Base-by-base conservation (phyloP, 2,329 filamentous ascomycete genomes). In the Beauveria brongniartii region DNA sequence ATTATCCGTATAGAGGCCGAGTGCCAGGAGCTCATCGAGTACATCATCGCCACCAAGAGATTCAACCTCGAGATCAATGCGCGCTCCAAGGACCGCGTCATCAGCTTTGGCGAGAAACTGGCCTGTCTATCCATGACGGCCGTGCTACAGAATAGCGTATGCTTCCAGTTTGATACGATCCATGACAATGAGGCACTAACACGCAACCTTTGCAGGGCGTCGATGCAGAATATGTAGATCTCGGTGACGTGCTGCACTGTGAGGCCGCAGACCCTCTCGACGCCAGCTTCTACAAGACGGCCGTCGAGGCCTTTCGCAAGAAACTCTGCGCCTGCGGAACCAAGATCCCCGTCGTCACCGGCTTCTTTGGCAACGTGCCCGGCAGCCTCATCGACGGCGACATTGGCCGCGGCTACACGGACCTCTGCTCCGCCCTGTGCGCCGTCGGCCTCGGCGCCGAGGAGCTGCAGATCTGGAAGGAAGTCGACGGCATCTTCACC, bases 381-480 rank as follows among this genome's bases (percentile, higher is more conserved):
- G 92, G 92, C 16, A 93, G 92, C 63, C 81, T 99, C 61, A 85
- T 99, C 67, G 90, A 93, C 67, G 85, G 85, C 47, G 89, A 95
- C 67, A 90, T 99, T 65, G 94, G 94, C 22, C 88, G 94, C 67
- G 94, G 94, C 34, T 99, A 99, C 75, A 97, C 94, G 10, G 94
- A 99, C 74, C 83, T 99, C 52, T 97, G 94, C 72, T 93, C 94
- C 14, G 92, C 94, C 6, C 80, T 99, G 18, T 88, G 92, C 56
- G 92, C 94, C 1, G 93, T 99, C 10, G 93, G 92, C 4, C 78
- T 95, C n/a, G 80, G 85, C 67, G 94, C 94, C 1, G 79, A 88
- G 59, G 94, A 99, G 74, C 82, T 99, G 57, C 94, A 99, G 74
- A 90, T 99, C 65, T 97, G 94, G 94, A 99, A 99, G 78, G 94